Conservation (phyloP, 78 protist species). For the Dictyostelium purpureum region DNA sequence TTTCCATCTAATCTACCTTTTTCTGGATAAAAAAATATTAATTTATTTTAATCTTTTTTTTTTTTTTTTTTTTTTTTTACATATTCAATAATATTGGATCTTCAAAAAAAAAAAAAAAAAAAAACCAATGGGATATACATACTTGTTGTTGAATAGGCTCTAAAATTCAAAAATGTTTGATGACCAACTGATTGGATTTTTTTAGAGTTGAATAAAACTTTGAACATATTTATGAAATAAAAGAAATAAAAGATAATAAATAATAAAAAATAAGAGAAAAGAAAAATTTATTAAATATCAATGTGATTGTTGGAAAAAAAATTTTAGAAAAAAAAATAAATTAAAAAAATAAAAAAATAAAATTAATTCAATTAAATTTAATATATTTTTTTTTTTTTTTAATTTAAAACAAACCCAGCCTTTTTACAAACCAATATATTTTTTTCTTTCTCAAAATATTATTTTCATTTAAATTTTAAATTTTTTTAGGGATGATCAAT, state of each 20-base stretch:
- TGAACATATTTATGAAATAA: neutral
- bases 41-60: neutral
- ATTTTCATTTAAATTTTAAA: no score
- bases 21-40: neutral
- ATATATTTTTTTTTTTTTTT: neutral
- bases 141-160: neutral
- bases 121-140: no score
- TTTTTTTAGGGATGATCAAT: no score
- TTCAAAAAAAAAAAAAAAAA: no score
- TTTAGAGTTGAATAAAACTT: neutral
- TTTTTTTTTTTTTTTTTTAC: neutral
- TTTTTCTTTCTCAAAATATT: no score
- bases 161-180: neutral
- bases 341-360: neutral
- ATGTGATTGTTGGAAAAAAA: no score
- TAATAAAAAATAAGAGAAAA: neutral
- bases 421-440: neutral
- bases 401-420: neutral
- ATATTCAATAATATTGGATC: no score
- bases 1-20: slow-evolving; percentile 77
- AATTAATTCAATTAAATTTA: neutral
- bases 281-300: no score
- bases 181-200: neutral
- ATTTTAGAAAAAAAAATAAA: no score
- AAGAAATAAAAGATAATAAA: neutral